Percentiles rank a stretch among this genome's conserved stretches.
Evolutionary conservation across 2,329 filamentous ascomycete genomes (phyloP).

Genomic region (Cytospora schulzeri): DNA sequence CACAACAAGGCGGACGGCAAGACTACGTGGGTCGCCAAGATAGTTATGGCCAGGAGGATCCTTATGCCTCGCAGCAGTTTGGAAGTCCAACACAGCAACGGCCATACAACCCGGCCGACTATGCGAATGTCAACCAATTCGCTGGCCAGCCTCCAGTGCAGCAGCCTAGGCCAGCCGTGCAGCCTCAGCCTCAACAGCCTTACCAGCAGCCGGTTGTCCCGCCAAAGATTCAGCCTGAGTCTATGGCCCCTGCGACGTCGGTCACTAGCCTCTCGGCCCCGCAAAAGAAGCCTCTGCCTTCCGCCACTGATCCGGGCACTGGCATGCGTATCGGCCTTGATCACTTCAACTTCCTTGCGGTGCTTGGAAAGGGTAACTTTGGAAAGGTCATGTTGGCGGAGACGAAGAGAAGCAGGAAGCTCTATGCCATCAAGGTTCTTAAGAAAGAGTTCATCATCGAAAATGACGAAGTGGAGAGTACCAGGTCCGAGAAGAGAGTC

Average conservation of each 20-base stretch:
- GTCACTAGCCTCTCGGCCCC: constrained; percentile 40
- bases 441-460: constrained; percentile 99
- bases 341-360: constrained; percentile 98
- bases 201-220: constrained; percentile 36
- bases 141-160: constrained; percentile 45
- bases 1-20: constrained; percentile 37
- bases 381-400: constrained; percentile 99
- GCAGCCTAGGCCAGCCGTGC: constrained; percentile 36
- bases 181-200: constrained; percentile 40
- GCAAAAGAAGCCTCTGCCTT: constrained; percentile 64
- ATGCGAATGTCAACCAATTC: constrained; percentile 59
- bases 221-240: constrained; percentile 44
- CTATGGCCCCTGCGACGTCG: constrained; percentile 39
- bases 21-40: constrained; percentile 38
- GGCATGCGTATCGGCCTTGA: constrained; percentile 89
- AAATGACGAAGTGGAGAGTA: constrained; percentile 98
- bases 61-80: constrained; percentile 41
- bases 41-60: constrained; percentile 40
- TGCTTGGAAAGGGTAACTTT: constrained; percentile 98
- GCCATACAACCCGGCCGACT: constrained; percentile 78
- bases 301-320: constrained; percentile 71
- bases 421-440: constrained; percentile 97
- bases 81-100: constrained; percentile 53
- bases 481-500: constrained; percentile 94
- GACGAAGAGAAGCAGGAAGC: constrained; percentile 85